Base-by-base conservation (phyloP, 73 alveolate species). In the Effrenium voratum region DNA sequence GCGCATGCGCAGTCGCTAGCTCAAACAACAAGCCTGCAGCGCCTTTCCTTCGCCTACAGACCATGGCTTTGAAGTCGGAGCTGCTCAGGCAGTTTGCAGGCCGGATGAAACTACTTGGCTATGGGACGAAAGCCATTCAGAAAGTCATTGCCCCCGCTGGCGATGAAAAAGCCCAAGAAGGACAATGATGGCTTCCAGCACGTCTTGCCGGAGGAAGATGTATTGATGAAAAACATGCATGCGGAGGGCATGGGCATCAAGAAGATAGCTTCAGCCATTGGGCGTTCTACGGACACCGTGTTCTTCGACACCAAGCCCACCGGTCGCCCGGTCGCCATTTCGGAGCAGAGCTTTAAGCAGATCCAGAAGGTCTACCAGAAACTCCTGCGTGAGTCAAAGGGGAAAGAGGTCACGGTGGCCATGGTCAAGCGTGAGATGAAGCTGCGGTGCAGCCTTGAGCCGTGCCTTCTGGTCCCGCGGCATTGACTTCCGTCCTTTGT, bases 201-300 rank as follows among this genome's bases (percentile, higher is more conserved):
- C 12, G 90, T 79, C n/a, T 16, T 45, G 0, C 46, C 90, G 0
- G 70, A 15, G 66, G 90, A 79, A 24, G 68, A 46, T 28, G 70
- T 45, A 43, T 68, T 79, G 19, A 79, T 79, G 70, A 44, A 24
- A 24, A 49, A 43, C 52, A 0, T 79, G 43, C 90, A 79, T 15
- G 70, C 63, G 32, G 70, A 44, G 43, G 90, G 70, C 28, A 3
- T 79, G 24, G 90, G 90, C 45, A 68, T 79, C 30, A 79, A 79
- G 68, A 26, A 10, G 46, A 79, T 79, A 2, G 90, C 90, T 26
- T 49, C 70, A 0, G n/a, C n/a, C n/a, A n/a, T n/a, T n/a, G n/a
- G n/a, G n/a, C 66, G 90, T 0, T 79, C 90, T 68, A 45, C 90
- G 5, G 90, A 79, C 90, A 79, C 90, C 4, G 46, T 79, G 46